Conservation (phyloP, 179 eudicot genomes). For the Carnegiea gigantea region DNA sequence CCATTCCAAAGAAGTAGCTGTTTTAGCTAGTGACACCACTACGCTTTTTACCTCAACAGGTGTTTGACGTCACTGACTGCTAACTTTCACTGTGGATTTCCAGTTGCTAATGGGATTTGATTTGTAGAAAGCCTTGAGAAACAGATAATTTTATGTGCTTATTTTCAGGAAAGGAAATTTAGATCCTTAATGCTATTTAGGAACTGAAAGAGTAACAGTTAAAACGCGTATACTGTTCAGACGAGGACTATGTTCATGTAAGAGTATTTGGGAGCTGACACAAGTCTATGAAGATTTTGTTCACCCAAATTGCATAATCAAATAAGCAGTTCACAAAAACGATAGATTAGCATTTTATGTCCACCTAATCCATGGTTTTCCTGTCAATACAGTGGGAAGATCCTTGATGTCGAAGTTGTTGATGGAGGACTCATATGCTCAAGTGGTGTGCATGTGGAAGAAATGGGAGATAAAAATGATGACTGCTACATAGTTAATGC, state of each 20-base stretch:
- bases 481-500: constrained; percentile 97
- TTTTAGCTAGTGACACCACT: neutral
- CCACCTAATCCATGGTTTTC: neutral
- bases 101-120: neutral
- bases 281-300: no score
- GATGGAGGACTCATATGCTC: constrained; percentile 98
- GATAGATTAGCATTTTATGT: neutral
- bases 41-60: neutral
- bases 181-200: neutral
- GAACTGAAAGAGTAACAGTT: no score
- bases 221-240: no score
- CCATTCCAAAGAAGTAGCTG: neutral
- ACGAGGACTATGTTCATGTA: no score
- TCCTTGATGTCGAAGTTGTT: constrained; percentile 74
- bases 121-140: neutral
- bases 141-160: neutral
- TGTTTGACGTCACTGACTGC: neutral
- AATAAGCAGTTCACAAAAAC: neutral
- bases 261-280: no score
- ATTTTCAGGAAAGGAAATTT: neutral
- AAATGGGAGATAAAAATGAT: constrained; percentile 95
- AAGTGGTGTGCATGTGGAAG: constrained; percentile 94
- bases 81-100: neutral
- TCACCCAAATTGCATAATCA: neutral
- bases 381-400: constrained; percentile 60